phyloP scores from a whole-genome alignment of 2,329 filamentous ascomycete species.

The Stagonosporopsis chrysanthemi region DNA sequence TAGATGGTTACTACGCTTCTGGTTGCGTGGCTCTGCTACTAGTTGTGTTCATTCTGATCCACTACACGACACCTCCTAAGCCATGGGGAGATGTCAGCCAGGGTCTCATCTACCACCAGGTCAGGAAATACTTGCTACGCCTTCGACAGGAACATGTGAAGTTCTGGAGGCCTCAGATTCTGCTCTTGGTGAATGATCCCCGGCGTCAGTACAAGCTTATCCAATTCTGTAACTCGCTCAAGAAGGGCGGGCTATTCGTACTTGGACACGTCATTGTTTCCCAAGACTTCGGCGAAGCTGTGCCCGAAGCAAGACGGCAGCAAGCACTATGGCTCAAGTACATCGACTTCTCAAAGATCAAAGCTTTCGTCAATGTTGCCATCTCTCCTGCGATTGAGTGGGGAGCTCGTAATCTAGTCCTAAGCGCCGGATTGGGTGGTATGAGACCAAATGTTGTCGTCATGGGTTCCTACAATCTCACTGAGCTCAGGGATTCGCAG shows the following conservation, averaged over 20 bases:
- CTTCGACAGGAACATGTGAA: constrained; percentile 89
- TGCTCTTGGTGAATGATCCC: constrained; percentile 83
- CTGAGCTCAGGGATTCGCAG: constrained; percentile 71
- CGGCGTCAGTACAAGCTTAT: constrained; percentile 83
- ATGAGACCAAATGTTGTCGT: constrained; percentile 91
- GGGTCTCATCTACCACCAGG: constrained; percentile 86
- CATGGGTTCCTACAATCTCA: constrained; percentile 79
- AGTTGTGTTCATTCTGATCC: constrained; percentile 82
- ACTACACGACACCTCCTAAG: constrained; percentile 85
- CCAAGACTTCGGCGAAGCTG: constrained; percentile 77
- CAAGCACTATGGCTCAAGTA: constrained; percentile 86
- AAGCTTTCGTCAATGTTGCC: constrained; percentile 86
- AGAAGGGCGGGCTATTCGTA: constrained; percentile 86
- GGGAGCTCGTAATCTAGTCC: constrained; percentile 82
- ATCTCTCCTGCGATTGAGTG: constrained; percentile 84
- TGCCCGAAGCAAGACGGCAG: constrained; percentile 81
- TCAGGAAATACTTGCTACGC: constrained; percentile 85
- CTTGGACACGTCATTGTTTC: constrained; percentile 89
- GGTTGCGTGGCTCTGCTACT: constrained; percentile 77
- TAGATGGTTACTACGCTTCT: constrained; percentile 80
- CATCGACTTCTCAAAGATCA: constrained; percentile 85
- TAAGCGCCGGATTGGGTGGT: constrained; percentile 82
- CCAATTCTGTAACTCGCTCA: constrained; percentile 89
- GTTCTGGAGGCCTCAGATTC: constrained; percentile 89
- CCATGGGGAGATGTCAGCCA: constrained; percentile 91